These are phyloP conservation scores for Ceratobasidium sp. DNA, from an alignment of 1,284 basidiomycete genomes.

Conservation along the genomic window DNA sequence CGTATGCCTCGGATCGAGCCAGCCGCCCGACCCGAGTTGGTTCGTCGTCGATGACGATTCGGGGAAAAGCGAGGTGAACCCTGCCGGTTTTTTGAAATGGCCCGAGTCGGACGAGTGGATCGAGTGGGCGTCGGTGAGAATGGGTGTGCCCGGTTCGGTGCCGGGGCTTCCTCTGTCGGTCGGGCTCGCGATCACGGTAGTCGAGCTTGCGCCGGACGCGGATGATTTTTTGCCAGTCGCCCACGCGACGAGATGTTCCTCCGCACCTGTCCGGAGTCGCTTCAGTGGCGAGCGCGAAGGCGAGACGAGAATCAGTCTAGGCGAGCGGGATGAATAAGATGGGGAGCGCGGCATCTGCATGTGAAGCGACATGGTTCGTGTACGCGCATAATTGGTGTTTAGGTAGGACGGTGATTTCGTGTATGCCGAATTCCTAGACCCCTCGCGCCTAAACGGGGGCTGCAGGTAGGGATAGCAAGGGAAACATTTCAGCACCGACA, in stretches of 20 bases:
- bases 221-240: constrained; percentile 31
- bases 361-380: neutral
- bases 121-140: constrained; percentile 22
- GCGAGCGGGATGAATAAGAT: constrained; percentile 19
- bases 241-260: constrained; percentile 22
- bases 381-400: neutral
- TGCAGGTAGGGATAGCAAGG: constrained; percentile 22
- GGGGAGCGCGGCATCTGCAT: constrained; percentile 18
- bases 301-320: constrained; percentile 18
- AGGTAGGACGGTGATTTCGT: neutral
- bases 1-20: constrained; percentile 28
- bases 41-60: neutral
- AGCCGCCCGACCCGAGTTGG: constrained; percentile 5
- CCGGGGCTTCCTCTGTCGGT: neutral
- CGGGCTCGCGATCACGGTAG: neutral
- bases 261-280: constrained; percentile 2
- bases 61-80: constrained; percentile 10
- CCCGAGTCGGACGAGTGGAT: constrained; percentile 20
- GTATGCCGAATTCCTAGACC: neutral
- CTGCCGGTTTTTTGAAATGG: neutral
- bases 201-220: neutral
- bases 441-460: neutral
- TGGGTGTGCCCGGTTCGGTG: constrained; percentile 24
- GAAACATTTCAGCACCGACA: constrained; percentile 22
- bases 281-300: constrained; percentile 24